A percentile compares a stretch with the other conserved stretches of the same genome.
Evolutionary conservation across 1,284 basidiomycete species (phyloP).

Genomic region (Malassezia nana): DNA sequence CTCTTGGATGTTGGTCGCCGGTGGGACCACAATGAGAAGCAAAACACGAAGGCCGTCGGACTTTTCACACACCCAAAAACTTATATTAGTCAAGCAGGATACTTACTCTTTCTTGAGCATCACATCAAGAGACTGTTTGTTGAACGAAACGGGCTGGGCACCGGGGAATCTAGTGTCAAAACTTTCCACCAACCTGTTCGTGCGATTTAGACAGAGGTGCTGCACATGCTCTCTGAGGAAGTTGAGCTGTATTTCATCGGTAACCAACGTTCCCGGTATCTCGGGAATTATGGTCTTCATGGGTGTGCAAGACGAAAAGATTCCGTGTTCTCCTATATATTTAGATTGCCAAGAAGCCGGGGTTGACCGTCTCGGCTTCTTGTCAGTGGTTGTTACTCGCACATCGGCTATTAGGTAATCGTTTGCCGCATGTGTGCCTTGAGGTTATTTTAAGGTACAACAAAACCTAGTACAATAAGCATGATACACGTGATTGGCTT

Average conservation of each 20-base stretch:
- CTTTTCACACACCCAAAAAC: conserved; percentile 98
- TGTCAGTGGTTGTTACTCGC: background rate
- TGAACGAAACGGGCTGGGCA: conserved; percentile 14
- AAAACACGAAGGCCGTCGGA: conserved; percentile 93
- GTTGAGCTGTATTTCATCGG: conserved; percentile 9
- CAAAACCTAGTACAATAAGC: background rate
- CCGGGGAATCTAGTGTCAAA: conserved; percentile 10
- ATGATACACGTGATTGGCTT: too few relatives aligned
- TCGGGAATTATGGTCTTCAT: conserved; percentile 5
- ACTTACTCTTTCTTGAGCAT: conserved; percentile 5
- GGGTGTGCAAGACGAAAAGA: background rate
- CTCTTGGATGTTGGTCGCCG: conserved; percentile 56
- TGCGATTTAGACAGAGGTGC: background rate
- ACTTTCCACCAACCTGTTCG: background rate
- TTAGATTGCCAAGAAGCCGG: too few relatives aligned
- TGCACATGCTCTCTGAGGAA: conserved; percentile 13
- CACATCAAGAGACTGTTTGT: conserved; percentile 1
- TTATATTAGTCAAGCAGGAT: background rate
- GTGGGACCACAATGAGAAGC: conserved; percentile 62
- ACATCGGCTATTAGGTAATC: background rate
- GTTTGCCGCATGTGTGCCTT: background rate
- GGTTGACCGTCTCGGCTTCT: too few relatives aligned
- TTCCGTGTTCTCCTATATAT: too few relatives aligned
- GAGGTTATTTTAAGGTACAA: background rate
- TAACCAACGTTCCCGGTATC: conserved; percentile 5